Conservation (phyloP, 257 asterid genomes). For the Capsicum rhomboideum region DNA sequence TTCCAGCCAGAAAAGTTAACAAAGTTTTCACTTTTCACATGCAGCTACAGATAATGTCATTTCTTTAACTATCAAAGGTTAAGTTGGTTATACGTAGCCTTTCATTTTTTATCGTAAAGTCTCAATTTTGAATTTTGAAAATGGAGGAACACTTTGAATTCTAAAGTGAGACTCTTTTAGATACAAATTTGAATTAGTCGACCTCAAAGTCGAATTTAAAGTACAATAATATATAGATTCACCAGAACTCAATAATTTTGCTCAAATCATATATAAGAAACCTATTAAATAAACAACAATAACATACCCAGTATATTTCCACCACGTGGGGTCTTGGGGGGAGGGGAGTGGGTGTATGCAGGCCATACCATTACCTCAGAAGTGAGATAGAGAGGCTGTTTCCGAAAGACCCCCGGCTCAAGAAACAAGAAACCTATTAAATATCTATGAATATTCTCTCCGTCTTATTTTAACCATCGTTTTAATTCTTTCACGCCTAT, state of each 20-base stretch:
- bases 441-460: too few species aligned
- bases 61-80: not conserved
- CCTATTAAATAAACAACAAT: too few species aligned
- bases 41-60: not conserved
- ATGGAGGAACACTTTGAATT: not conserved
- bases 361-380: too few species aligned
- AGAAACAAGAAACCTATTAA: too few species aligned
- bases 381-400: too few species aligned
- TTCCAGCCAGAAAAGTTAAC: not conserved
- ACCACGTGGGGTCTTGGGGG: too few species aligned
- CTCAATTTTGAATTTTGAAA: not conserved
- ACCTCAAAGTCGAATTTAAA: not conserved
- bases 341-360: too few species aligned
- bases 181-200: not conserved
- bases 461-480: too few species aligned
- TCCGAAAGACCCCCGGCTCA: too few species aligned
- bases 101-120: not conserved
- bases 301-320: too few species aligned
- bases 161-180: not conserved
- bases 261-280: not conserved
- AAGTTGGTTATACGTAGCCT: not conserved
- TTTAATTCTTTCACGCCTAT: not conserved
- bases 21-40: not conserved
- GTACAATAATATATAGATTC: not conserved
- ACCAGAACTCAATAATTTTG: not conserved